Base-by-base conservation (phyloP, 345 rosid genomes). In the Mercurialis annua region DNA sequence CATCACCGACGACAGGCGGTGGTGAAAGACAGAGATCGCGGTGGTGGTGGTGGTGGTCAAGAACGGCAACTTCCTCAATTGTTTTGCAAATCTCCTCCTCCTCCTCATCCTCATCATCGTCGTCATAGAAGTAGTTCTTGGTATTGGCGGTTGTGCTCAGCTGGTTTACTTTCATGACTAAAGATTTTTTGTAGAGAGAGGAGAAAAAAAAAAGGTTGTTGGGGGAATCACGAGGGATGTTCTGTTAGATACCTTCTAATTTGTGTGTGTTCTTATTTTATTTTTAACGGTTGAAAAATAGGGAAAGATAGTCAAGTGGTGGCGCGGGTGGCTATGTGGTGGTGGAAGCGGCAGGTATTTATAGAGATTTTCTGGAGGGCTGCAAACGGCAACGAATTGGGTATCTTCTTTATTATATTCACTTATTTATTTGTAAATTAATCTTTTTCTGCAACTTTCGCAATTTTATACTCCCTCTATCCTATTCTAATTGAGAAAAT, bases 41-140 rank as follows among this genome's bases (percentile, higher is more conserved):
- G 71, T 67, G 80, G 81, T 88, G 69, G 68, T 75, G 69, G 63
- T 71, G 73, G 71, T 67, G 80, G 81, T 88, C 94, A 75, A 76
- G 78, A 52, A 76, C 67, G 58, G 84, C 71, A 5, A 86, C 86
- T 60, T 80, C 86, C 58, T 80, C 85, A 70, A 84, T 84, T 27
- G 79, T 81, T 62, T 40, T 69, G 73, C 81, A 87, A 83, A 78
- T 73, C 61, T 62, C 63, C 30, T 43, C 74, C 15, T 53, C 44
- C 1, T 46, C 65, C 31, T 42, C 74, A 18, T 53, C n/a, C n/a
- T n/a, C n/a, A 31, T 43, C 74, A 16, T 53, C 44, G 2, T 46
- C 65, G 33, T 42, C 74, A 18, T 53, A 33, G 2, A 38, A 17
- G 61, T 30, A 1, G 50, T 34, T 18, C 42, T 36, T 6, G 50